A percentile compares a stretch with the other conserved stretches of the same genome.
These are phyloP conservation scores for Microsporum audouinii DNA, from an alignment of 2,329 filamentous ascomycete genomes.

Conservation along the genomic window DNA sequence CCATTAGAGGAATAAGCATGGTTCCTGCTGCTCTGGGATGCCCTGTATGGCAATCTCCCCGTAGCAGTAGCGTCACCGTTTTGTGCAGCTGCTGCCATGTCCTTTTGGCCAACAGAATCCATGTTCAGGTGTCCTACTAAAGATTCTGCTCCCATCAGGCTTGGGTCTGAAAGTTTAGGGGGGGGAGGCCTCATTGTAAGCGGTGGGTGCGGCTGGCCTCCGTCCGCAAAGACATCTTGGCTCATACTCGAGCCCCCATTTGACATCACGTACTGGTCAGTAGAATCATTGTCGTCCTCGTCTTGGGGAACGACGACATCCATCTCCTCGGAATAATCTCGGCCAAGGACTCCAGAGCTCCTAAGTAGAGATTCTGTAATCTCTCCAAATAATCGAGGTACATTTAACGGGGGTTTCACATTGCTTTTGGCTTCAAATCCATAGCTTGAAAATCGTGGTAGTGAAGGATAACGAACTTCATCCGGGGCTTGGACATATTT, in stretches of 20 bases:
- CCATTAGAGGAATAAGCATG: neutral
- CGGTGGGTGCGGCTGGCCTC: conserved; percentile 9
- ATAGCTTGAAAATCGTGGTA: conserved; percentile 31
- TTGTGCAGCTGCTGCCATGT: conserved; percentile 20
- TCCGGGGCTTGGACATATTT: conserved; percentile 13
- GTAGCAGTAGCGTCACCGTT: conserved; percentile 19
- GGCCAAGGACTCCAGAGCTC: conserved; percentile 40
- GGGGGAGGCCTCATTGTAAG: conserved; percentile 16
- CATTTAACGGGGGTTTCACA: conserved; percentile 15
- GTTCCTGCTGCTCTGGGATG: neutral
- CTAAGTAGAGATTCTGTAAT: conserved; percentile 45
- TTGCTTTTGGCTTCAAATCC: conserved; percentile 16
- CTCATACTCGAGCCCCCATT: conserved; percentile 9
- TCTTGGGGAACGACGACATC: conserved; percentile 17
- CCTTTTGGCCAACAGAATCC: conserved; percentile 31
- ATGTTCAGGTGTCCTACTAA: conserved; percentile 39
- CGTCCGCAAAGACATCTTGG: conserved; percentile 7
- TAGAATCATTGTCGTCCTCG: conserved; percentile 11
- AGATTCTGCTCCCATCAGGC: conserved; percentile 38
- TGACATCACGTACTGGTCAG: conserved; percentile 31
- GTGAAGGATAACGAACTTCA: conserved; percentile 33
- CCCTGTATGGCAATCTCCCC: neutral
- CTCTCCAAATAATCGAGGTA: conserved; percentile 47
- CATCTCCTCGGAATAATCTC: conserved; percentile 19
- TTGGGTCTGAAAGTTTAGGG: conserved; percentile 32